phyloP scores from a whole-genome alignment of 2,329 filamentous ascomycete species.

The Hypoxylon sp. region DNA sequence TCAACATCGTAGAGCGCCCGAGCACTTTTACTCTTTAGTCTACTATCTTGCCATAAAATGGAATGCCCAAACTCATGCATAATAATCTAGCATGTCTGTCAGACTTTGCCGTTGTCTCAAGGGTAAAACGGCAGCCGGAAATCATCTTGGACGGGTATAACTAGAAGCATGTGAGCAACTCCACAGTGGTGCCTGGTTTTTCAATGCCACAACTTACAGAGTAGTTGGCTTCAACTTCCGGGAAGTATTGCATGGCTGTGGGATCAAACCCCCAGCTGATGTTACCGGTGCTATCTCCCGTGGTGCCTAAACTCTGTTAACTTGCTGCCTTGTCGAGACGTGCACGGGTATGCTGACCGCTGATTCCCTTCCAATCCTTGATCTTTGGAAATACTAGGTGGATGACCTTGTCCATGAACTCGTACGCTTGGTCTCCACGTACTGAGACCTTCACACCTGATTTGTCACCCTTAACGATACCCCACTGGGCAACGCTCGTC shows the following conservation, averaged over 20 bases:
- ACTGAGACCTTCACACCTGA: conserved; percentile 83
- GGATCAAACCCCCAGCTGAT: conserved; percentile 82
- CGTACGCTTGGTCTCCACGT: conserved; percentile 82
- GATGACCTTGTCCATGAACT: conserved; percentile 91
- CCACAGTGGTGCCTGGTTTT: conserved; percentile 11
- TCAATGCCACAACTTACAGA: conserved; percentile 72
- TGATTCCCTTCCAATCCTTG: conserved; percentile 89
- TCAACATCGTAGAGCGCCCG: conserved; percentile 10
- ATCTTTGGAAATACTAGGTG: conserved; percentile 93
- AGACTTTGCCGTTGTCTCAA: conserved; percentile 86
- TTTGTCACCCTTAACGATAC: conserved; percentile 76
- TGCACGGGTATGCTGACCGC: conserved; percentile 50
- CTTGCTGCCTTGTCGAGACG: background rate
- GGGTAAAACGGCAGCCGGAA: conserved; percentile 83
- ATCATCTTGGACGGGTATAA: conserved; percentile 78
- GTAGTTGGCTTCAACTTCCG: conserved; percentile 94
- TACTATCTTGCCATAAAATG: conserved; percentile 81
- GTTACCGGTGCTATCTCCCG: conserved; percentile 90
- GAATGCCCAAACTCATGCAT: conserved; percentile 77
- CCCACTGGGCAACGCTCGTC: conserved; percentile 79
- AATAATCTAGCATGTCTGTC: conserved; percentile 87
- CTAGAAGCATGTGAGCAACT: conserved; percentile 51
- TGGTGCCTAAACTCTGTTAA: conserved; percentile 56
- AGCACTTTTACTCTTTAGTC: conserved; percentile 44
- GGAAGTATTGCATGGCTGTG: conserved; percentile 84